Percentiles rank a stretch among this genome's conserved stretches.
These are phyloP conservation scores for Erythrophleum ivorense DNA, from an alignment of 331 rosid genomes.

Conservation along the genomic window DNA sequence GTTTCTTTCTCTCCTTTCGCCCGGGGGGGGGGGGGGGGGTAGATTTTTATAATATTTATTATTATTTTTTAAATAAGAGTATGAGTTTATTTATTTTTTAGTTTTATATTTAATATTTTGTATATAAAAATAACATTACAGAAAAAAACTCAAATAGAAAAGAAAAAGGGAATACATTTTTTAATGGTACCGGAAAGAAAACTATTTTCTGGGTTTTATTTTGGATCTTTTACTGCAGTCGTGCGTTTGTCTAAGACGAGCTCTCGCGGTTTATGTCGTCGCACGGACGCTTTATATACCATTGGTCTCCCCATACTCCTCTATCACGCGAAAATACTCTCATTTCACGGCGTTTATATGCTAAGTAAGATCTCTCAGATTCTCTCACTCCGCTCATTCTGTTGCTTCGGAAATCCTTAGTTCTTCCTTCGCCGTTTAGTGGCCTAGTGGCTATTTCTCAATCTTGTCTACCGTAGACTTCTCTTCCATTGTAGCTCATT, in stretches of 20 bases:
- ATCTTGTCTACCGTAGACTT: conserved; percentile 24
- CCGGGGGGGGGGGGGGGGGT: no score
- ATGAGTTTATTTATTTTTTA: no score
- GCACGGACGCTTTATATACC: conserved; percentile 14
- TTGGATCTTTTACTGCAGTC: background rate
- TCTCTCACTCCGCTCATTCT: conserved; percentile 19
- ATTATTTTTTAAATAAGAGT: no score
- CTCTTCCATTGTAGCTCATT: conserved; percentile 14
- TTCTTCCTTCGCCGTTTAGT: conserved; percentile 38
- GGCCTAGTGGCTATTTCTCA: conserved; percentile 33
- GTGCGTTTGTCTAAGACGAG: background rate
- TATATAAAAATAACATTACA: background rate
- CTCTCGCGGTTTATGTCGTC: background rate
- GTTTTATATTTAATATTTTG: no score
- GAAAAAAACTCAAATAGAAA: background rate
- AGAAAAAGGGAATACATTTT: no score
- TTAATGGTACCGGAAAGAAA: no score
- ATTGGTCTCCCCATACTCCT: conserved; percentile 7
- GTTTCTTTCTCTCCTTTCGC: background rate
- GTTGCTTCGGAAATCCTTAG: background rate
- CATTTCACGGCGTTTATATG: conserved; percentile 20
- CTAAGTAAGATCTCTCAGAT: conserved; percentile 10
- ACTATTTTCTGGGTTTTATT: background rate
- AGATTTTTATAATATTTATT: no score
- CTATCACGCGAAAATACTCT: conserved; percentile 15